These are phyloP conservation scores for Cryoendolithus antarcticus DNA, from an alignment of 2,329 filamentous ascomycete genomes.

Conservation along the genomic window DNA sequence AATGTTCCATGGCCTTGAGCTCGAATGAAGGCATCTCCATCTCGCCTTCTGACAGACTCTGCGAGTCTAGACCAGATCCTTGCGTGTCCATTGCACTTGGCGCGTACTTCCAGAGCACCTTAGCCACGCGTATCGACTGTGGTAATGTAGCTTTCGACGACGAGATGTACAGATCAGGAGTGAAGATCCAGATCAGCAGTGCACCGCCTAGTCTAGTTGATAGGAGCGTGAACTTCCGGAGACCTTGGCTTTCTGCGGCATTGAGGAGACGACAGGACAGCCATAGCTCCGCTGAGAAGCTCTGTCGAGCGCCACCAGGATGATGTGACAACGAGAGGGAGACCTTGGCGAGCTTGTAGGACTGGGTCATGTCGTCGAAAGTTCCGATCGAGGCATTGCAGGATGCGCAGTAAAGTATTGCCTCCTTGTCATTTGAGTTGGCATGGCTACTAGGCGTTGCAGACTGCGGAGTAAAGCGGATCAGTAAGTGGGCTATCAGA, in stretches of 20 bases:
- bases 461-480: too few species aligned
- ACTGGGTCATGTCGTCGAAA: constrained; percentile 31
- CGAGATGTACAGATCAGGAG: constrained; percentile 46
- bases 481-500: too few species aligned
- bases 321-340: constrained; percentile 13
- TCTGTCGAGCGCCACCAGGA: neutral
- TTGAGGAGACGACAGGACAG: constrained; percentile 45
- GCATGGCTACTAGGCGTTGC: too few species aligned
- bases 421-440: too few species aligned
- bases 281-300: constrained; percentile 26
- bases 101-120: constrained; percentile 38
- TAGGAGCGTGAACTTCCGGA: constrained; percentile 46
- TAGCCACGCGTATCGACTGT: constrained; percentile 40
- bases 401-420: constrained; percentile 24
- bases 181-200: constrained; percentile 44
- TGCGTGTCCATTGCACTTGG: constrained; percentile 5
- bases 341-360: constrained; percentile 25
- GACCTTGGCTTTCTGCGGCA: constrained; percentile 42
- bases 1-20: constrained; percentile 32
- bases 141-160: constrained; percentile 23
- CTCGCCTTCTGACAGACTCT: constrained; percentile 15
- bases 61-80: constrained; percentile 5
- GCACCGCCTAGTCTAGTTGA: constrained; percentile 21
- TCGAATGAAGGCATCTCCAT: constrained; percentile 15
- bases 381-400: constrained; percentile 26